Conservation (phyloP, 2,329 filamentous ascomycete species). For the Penicillium brevicompactum region DNA sequence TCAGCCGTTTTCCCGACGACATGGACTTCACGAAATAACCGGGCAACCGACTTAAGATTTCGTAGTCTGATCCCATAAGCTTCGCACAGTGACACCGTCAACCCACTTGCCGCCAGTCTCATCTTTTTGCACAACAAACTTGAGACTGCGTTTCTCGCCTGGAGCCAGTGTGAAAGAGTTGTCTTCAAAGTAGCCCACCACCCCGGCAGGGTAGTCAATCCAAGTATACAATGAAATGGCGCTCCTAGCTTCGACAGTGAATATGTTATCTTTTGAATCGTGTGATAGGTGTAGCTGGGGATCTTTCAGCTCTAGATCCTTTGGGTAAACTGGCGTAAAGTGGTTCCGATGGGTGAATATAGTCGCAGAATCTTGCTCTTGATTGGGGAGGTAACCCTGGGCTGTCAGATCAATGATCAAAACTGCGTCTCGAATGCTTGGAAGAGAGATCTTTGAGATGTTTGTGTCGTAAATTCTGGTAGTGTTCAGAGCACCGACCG, state of each 20-base stretch:
- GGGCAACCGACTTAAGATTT: not conserved
- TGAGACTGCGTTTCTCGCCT: conserved; percentile 49
- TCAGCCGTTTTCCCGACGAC: too few relatives aligned
- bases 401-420: conserved; percentile 50
- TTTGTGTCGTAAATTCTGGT: conserved; percentile 50
- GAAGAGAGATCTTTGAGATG: conserved; percentile 36
- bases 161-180: conserved; percentile 56
- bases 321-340: conserved; percentile 52
- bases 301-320: conserved; percentile 51
- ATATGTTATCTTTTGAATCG: conserved; percentile 34
- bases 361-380: conserved; percentile 29
- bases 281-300: conserved; percentile 49
- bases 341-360: conserved; percentile 55
- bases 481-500: conserved; percentile 55
- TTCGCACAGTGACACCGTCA: conserved; percentile 52
- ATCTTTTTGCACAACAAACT: conserved; percentile 51
- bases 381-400: conserved; percentile 51
- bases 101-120: conserved; percentile 48
- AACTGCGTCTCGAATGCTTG: conserved; percentile 41
- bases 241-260: conserved; percentile 51
- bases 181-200: conserved; percentile 54
- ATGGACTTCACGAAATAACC: not conserved
- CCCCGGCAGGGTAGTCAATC: conserved; percentile 55
- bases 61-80: conserved; percentile 53
- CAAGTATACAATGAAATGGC: conserved; percentile 59